Base-by-base conservation (phyloP, 2,329 filamentous ascomycete species). In the Hypoxylon sp. region DNA sequence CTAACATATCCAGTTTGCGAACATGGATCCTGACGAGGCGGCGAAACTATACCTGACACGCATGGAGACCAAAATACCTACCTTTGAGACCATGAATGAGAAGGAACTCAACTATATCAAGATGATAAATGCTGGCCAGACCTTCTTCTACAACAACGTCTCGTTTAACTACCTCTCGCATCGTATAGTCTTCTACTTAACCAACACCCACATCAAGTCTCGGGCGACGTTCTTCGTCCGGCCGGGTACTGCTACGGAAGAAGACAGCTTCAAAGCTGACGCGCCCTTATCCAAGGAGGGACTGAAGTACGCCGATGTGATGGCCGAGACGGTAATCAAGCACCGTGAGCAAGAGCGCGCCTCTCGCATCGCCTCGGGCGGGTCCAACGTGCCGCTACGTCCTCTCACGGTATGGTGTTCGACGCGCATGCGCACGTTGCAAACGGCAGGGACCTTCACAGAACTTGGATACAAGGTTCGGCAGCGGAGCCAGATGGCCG, bases 41-140 rank as follows among this genome's bases (percentile, higher is more conserved):
- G 93, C 97, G 24, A 88, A 91, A 70, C 87, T 97, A 68, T 99
- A 99, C 70, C 84, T 99, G 33, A 85, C 88, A 62, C 88, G 95
- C 47, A 98, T 99, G 71, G 88, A 92, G 62, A 88, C 91, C 67
- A 91, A 95, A 67, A 99, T 99, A 58, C 95, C 95, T 17, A 88
- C 94, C 57, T 99, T 97, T 68, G 93, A 99, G 77, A 96, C 92
- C 1, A 98, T 99, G 92, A 85, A 93, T 69, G 95, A 99, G 74
- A 83, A 84, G 24, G 93, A 98, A 65, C 83, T 99, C 62, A 97
- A 98, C 73, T 99, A 94, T 77, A 94, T 99, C 78, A 97, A 97
- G 79, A 97, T 99, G 94, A 96, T 98, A 73, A 99, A 99, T 67
- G 95, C 95, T 6, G 95, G 95, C 40, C 87, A 94, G 71, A 88